These are phyloP conservation scores for Pseudoscleropodium purum DNA, from an alignment of 225 moss, liverwort and hornwort species.

Conservation along the genomic window DNA sequence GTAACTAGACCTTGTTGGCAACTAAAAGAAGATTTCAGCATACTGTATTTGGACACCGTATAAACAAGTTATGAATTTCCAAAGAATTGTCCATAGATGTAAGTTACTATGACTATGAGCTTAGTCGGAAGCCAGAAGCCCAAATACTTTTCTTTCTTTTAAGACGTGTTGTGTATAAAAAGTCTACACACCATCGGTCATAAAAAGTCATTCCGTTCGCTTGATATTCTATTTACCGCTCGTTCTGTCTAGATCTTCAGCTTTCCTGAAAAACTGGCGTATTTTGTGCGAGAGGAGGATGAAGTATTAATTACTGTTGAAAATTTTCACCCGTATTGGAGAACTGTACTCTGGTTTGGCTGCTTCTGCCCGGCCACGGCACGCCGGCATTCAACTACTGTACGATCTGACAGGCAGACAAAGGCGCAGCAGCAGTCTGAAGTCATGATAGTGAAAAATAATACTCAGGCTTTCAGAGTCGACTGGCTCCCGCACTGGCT, in stretches of 20 bases:
- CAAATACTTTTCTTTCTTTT: not conserved
- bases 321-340: too few species aligned
- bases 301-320: not conserved
- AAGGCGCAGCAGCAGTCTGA: not conserved
- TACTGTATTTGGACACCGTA: too few species aligned
- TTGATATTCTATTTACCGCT: not conserved
- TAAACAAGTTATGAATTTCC: too few species aligned
- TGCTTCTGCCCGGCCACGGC: not conserved
- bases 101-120: too few species aligned
- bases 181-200: too few species aligned
- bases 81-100: too few species aligned
- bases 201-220: not conserved
- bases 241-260: not conserved
- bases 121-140: too few species aligned
- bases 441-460: not conserved
- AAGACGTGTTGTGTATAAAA: not conserved
- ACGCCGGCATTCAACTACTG: not conserved
- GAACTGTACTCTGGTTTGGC: not conserved
- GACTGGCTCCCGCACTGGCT: too few species aligned
- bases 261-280: not conserved
- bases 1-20: too few species aligned
- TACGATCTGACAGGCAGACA: not conserved
- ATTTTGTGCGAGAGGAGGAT: not conserved
- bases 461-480: too few species aligned
- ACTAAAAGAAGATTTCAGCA: too few species aligned